Evolutionary conservation across 2,329 filamentous ascomycete genomes (phyloP).

Genomic region (Arthrobotrys megalospora): DNA sequence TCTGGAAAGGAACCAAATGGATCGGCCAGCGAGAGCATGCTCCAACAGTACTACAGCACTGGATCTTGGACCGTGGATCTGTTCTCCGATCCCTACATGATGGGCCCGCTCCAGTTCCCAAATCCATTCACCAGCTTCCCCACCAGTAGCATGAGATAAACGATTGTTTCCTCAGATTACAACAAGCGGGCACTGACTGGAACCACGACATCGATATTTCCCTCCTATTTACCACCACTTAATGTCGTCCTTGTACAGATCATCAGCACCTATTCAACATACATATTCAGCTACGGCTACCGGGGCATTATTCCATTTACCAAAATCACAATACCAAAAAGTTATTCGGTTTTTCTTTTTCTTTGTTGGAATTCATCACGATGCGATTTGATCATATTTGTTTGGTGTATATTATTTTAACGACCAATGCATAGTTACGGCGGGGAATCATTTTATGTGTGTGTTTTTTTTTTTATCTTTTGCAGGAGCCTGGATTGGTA

Average conservation of each 20-base stretch:
- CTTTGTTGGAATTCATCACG: slow-evolving; percentile 3
- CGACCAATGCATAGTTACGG: slow-evolving; percentile 59
- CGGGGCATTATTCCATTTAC: slow-evolving; percentile 30
- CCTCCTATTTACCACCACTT: slow-evolving; percentile 12
- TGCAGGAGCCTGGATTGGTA: slow-evolving; percentile 47
- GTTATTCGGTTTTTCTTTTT: slow-evolving; percentile 29
- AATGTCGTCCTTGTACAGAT: slow-evolving; percentile 55
- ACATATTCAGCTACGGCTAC: slow-evolving; percentile 47
- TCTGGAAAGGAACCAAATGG: slow-evolving; percentile 36
- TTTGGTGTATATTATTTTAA: slow-evolving; percentile 57
- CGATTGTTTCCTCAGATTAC: background rate
- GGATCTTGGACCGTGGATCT: slow-evolving; percentile 59
- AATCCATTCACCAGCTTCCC: slow-evolving; percentile 58
- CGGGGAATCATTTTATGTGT: slow-evolving; percentile 43
- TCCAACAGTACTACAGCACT: slow-evolving; percentile 55
- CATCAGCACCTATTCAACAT: slow-evolving; percentile 39
- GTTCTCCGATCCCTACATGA: slow-evolving; percentile 58
- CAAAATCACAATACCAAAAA: slow-evolving; percentile 57
- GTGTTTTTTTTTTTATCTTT: slow-evolving; percentile 29
- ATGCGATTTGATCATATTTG: slow-evolving; percentile 22
- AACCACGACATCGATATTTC: slow-evolving; percentile 15
- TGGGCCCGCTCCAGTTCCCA: slow-evolving; percentile 53
- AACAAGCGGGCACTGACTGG: slow-evolving; percentile 1
- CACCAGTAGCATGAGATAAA: slow-evolving; percentile 61
- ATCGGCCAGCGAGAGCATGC: slow-evolving; percentile 49